Evolutionary conservation across 2,329 filamentous ascomycete genomes (phyloP).

Genomic region (Zymoseptoria crescenta): DNA sequence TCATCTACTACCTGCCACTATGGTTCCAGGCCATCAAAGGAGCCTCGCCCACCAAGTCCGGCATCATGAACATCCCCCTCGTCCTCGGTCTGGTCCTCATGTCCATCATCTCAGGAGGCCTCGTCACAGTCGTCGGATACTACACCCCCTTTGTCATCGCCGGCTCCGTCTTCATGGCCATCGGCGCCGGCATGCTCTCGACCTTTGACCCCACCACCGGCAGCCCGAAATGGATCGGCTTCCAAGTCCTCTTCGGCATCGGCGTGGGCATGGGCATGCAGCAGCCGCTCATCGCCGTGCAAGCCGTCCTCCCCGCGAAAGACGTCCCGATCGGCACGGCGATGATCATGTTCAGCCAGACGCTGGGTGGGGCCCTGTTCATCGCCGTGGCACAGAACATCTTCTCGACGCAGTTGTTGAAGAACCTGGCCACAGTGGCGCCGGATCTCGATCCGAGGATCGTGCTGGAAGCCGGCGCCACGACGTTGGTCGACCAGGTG

Average conservation of each 20-base stretch:
- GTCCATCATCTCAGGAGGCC: constrained; percentile 33
- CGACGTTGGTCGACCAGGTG: constrained; percentile 52
- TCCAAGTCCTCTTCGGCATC: constrained; percentile 29
- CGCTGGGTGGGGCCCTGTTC: constrained; percentile 42
- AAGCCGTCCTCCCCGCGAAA: constrained; percentile 35
- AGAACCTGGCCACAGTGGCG: constrained; percentile 31
- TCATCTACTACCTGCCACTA: constrained; percentile 40
- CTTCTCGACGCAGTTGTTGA: constrained; percentile 43
- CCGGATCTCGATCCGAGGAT: constrained; percentile 36
- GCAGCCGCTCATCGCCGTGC: constrained; percentile 40
- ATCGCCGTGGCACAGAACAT: constrained; percentile 44
- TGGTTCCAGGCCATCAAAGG: constrained; percentile 46
- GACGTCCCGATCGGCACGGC: constrained; percentile 43
- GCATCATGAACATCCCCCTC: constrained; percentile 42
- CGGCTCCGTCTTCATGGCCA: no score
- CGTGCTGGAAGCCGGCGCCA: constrained; percentile 47
- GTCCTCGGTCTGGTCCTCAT: constrained; percentile 40
- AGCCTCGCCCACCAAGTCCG: constrained; percentile 38
- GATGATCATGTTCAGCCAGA: constrained; percentile 42
- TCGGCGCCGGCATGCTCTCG: constrained; percentile 40
- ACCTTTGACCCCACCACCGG: constrained; percentile 36
- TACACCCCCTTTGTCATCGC: constrained; percentile 44
- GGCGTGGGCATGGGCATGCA: constrained; percentile 44
- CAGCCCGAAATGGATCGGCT: constrained; percentile 33
- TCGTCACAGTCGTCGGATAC: constrained; percentile 39